Base-by-base conservation (phyloP, 805 yeast genomes). In the Metschnikowia matae region DNA sequence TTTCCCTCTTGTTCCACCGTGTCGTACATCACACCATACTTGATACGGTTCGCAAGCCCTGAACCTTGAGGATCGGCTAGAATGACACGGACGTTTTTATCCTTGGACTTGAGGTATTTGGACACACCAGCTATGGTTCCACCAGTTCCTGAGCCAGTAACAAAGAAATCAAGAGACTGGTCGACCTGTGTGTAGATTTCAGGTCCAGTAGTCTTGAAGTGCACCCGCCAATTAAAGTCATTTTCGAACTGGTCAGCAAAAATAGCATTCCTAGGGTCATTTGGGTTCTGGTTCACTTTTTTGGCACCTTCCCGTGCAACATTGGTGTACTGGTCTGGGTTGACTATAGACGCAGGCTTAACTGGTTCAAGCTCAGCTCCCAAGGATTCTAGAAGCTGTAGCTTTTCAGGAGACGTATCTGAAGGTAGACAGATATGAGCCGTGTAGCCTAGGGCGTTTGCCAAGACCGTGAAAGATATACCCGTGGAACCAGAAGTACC, bases 401-500 rank as follows among this genome's bases (percentile, higher is more conserved):
- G 64, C 62, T 92, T 92, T 58, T 92, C 99, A 1, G 73, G 73
- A 0, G 96, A 85, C 0, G 98, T 94, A 61, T 92, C 99, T 62
- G 90, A 94, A 0, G 98, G 98, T 7, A 94, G 72, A 45, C 95
- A 91, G n/a, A 92, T 94, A 61, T 90, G 97, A 0, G 96, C 87
- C 18, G 79, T 81, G 64, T 91, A 91, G 0, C 99, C 99, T 47
- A 87, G 65, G 0, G 96, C 86, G 57, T 89, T 82, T 54, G 96
- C 88, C n/a, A 94, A 75, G 67, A 90, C 81, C 0, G 97, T 96
- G 59, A 92, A 79, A 1, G 96, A 88, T 11, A 94, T 94, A 2
- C 99, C 99, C 0, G 99, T 92, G 0, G 97, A 90, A 0, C 99
- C 99, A 10, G 94, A 85, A 0, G 99, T 94, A 6, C 99, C 99